Percentiles rank a stretch among this genome's conserved stretches.
These are phyloP conservation scores for Escovopsis sp. DNA, from an alignment of 2,329 filamentous ascomycete species.

Conservation along the genomic window DNA sequence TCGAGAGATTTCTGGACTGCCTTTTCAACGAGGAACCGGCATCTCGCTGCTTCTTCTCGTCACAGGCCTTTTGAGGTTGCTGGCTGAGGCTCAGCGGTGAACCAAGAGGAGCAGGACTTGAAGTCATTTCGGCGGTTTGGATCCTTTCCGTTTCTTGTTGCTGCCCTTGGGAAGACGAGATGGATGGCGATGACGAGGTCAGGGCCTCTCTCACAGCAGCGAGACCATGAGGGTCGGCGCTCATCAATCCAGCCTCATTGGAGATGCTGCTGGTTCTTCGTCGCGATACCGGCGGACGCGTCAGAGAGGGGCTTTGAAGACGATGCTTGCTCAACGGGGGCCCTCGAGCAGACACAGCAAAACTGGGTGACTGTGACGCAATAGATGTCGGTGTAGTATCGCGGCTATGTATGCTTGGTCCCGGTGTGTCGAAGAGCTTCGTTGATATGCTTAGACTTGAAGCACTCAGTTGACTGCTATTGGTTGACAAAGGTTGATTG, in stretches of 20 bases:
- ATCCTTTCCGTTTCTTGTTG: constrained; percentile 26
- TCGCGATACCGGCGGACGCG: constrained; percentile 45
- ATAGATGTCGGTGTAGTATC: constrained; percentile 68
- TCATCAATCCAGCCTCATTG: constrained; percentile 31
- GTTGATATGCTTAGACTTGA: constrained; percentile 62
- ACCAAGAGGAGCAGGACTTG: constrained; percentile 39
- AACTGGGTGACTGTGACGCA: constrained; percentile 56
- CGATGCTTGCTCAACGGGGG: constrained; percentile 29
- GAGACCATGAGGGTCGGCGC: constrained; percentile 40
- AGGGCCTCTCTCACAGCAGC: constrained; percentile 54
- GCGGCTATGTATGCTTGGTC: constrained; percentile 55
- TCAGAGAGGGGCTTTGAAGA: constrained; percentile 40
- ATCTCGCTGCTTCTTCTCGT: constrained; percentile 21
- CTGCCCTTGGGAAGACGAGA: constrained; percentile 47
- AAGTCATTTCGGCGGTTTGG: constrained; percentile 25
- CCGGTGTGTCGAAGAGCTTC: constrained; percentile 57
- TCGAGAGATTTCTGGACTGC: constrained; percentile 13
- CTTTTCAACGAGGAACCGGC: constrained; percentile 25
- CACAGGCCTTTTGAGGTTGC: constrained; percentile 36
- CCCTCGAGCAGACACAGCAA: constrained; percentile 34
- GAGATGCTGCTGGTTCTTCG: constrained; percentile 40
- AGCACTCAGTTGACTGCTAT: constrained; percentile 39
- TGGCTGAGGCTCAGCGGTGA: constrained; percentile 30
- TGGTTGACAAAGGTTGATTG: constrained; percentile 39
- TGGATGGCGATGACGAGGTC: constrained; percentile 53